Base-by-base conservation (phyloP, 1,139 yeast genomes). In the Debaryomycetaceae sp. region DNA sequence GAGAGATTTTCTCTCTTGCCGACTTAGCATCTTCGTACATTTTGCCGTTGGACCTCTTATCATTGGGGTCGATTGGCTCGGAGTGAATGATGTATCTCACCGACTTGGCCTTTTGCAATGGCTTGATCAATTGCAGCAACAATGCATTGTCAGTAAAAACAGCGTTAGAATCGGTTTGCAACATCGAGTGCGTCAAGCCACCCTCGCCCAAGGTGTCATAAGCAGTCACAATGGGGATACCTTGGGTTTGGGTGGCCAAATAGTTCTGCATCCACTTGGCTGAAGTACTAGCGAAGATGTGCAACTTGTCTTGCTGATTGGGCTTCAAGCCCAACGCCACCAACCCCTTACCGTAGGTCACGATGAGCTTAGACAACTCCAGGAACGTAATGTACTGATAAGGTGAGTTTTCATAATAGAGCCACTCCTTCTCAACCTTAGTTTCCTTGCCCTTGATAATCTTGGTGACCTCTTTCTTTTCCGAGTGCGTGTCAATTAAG, bases 121-220 rank as follows among this genome's bases (percentile, higher is more conserved):
- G 96, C 39, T 71, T 75, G 45, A 80, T 56, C 52, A 91, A 73
- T 38, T 81, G 73, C 25, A 55, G 51, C 48, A 91, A 66, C 40
- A 89, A 71, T 12, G 71, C 67, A 49, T 83, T 88, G 57, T 91
- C 97, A 27, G 94, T 82, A 58, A 83, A 86, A 35, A 93, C 65
- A 11, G 80, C 95, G 32, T 58, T 69, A 16, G 95, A 76, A 29
- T 70, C 84, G 5, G 97, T 85, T 61, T 89, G 85, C 27, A 72
- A 68, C 51, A 91, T 68, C 5, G 96, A 86, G 57, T 84, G 95
- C 37, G 82, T 83, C 51, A 91, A 71, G 22, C 98, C 99, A 25
- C 75, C 73, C 56, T 88, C 95, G 38, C 98, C 98, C 42, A 91
- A 70, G 23, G 98, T 89, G 57, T 91, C 99, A 58, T 91, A 91